Base-by-base conservation (phyloP, 2,329 filamentous ascomycete species). In the Ascomycota sp. region DNA sequence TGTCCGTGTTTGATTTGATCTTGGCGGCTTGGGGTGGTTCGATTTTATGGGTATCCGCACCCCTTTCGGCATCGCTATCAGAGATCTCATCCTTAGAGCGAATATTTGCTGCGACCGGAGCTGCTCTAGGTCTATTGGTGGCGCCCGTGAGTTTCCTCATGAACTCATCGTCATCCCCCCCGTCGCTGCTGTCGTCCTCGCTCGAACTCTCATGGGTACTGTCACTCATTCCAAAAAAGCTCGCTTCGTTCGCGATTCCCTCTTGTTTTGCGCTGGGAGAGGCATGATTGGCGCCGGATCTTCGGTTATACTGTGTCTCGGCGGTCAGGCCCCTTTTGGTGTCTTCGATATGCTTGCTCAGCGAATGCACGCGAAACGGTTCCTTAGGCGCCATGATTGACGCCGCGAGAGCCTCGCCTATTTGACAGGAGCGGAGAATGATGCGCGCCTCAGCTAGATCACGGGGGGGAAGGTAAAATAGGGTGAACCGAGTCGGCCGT, bases 51-150 rank as follows among this genome's bases (percentile, higher is more conserved):
- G 30, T 25, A 24, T 37, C 30, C n/a, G 36, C 33, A 28, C 46
- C 47, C 35, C 50, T 51, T 38, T 57, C 56, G 42, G 42, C 51
- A 41, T 59, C 54, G 42, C 56, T 59, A 36, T 59, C 56, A 43
- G 54, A 54, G 37, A 59, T 57, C 39, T 58, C 56, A 16, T 54
- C 51, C 40, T 51, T 50, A 45, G 40, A 46, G 37, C 44, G 48
- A 35, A 45, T 41, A 36, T 45, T 47, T 35, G 47, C 27, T 37
- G 40, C 31, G 33, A 41, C 34, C 30, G 34, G 7, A n/a, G 38
- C 30, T 28, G 38, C 39, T 12, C 38, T 41, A 11, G 29, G 30
- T 21, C 9, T 6, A 9, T 24, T 31, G 33, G 37, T 35, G 29
- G 29, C 40, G 31, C 31, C 40, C 38, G 29, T 34, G 28, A 55